These are phyloP conservation scores for Biscogniauxia mediterranea DNA, from an alignment of 2,329 filamentous ascomycete species.

Conservation along the genomic window DNA sequence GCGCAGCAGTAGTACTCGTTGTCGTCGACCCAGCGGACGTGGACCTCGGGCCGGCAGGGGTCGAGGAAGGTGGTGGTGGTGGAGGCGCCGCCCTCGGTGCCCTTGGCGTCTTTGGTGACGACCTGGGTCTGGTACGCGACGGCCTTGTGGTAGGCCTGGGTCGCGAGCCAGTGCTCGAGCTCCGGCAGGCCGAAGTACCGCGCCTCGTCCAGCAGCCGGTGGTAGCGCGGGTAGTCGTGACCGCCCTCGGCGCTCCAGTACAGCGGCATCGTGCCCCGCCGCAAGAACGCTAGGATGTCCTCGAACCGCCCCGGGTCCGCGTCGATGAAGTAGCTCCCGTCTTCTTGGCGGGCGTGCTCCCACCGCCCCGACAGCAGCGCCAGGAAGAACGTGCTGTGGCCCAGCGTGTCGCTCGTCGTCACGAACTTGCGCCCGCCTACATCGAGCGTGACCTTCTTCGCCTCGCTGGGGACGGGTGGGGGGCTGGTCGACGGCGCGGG, in stretches of 20 bases:
- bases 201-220: slow-evolving; percentile 33
- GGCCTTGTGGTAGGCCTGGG: slow-evolving; percentile 18
- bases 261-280: slow-evolving; percentile 33
- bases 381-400: slow-evolving; percentile 11
- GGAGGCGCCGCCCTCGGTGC: background rate
- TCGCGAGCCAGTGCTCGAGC: slow-evolving; percentile 27
- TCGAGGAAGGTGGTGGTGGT: background rate
- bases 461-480: background rate
- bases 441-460: slow-evolving; percentile 7
- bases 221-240: slow-evolving; percentile 37
- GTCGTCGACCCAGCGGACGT: slow-evolving; percentile 3
- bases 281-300: slow-evolving; percentile 36
- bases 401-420: slow-evolving; percentile 13
- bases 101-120: slow-evolving; percentile 1
- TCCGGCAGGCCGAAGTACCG: slow-evolving; percentile 31
- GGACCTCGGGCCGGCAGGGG: background rate
- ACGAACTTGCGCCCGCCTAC: slow-evolving; percentile 17
- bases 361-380: slow-evolving; percentile 7
- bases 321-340: slow-evolving; percentile 38
- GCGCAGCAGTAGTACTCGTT: slow-evolving; percentile 3
- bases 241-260: slow-evolving; percentile 31
- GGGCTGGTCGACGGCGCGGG: background rate
- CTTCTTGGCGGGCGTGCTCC: slow-evolving; percentile 15
- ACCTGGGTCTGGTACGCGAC: slow-evolving; percentile 11
- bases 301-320: slow-evolving; percentile 36